phyloP scores from a whole-genome alignment of 2,329 filamentous ascomycete genomes.

The Penicillium sp. region DNA sequence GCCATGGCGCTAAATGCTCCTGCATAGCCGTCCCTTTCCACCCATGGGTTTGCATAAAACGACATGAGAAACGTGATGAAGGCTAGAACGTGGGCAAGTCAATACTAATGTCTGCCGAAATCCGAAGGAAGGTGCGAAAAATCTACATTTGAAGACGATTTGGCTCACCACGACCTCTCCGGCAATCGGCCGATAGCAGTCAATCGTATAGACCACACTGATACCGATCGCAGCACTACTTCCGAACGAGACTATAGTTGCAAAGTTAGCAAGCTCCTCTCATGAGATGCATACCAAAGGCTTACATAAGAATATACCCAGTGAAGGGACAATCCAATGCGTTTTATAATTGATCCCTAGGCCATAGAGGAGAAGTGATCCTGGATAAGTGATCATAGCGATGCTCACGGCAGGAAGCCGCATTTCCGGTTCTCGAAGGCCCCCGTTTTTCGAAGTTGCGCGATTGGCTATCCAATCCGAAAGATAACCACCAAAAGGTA shows the following conservation, averaged over 20 bases:
- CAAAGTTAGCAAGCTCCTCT: slow-evolving; percentile 47
- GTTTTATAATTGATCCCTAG: slow-evolving; percentile 28
- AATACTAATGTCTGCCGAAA: too few species aligned
- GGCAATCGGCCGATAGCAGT: slow-evolving; percentile 57
- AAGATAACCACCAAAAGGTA: slow-evolving; percentile 49
- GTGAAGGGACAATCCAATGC: slow-evolving; percentile 56
- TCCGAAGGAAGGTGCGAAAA: too few species aligned
- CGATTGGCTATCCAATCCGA: slow-evolving; percentile 24
- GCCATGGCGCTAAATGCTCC: background rate
- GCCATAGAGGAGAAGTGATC: slow-evolving; percentile 28
- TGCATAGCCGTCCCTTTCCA: background rate
- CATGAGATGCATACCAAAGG: background rate
- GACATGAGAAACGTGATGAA: slow-evolving; percentile 1
- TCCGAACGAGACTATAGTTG: slow-evolving; percentile 15
- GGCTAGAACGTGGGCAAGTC: too few species aligned
- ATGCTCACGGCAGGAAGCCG: background rate
- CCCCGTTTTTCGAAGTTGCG: background rate
- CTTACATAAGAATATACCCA: slow-evolving; percentile 41
- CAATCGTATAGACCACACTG: slow-evolving; percentile 57
- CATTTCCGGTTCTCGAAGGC: slow-evolving; percentile 1
- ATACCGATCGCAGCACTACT: slow-evolving; percentile 51
- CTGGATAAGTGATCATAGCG: background rate
- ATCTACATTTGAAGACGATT: slow-evolving; percentile 52
- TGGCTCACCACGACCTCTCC: slow-evolving; percentile 56
- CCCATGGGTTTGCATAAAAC: background rate